phyloP scores from a whole-genome alignment of 208 protist species.

The Crithidia bombi region DNA sequence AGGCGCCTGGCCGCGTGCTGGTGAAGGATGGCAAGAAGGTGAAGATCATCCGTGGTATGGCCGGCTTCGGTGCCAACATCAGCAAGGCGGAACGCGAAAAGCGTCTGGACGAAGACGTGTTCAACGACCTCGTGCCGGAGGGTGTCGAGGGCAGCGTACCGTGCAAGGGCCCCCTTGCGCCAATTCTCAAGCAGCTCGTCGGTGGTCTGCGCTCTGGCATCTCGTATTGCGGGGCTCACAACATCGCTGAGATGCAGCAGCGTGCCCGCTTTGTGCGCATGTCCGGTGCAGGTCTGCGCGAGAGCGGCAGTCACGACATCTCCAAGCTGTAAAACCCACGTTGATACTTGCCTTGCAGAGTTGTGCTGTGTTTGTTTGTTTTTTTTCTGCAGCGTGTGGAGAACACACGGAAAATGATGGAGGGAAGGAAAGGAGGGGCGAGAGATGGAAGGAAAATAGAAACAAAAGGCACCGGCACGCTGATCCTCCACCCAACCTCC shows the following conservation, averaged over 20 bases:
- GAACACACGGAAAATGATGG: too few species aligned
- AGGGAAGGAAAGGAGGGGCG: too few species aligned
- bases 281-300: slow-evolving; percentile 76
- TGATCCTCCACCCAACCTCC: not conserved
- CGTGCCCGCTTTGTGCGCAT: slow-evolving; percentile 86
- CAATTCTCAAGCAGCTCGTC: slow-evolving; percentile 86
- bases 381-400: too few species aligned
- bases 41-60: slow-evolving; percentile 93
- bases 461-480: too few species aligned
- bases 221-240: slow-evolving; percentile 88
- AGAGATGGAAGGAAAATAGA: too few species aligned
- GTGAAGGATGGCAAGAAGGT: slow-evolving; percentile 93
- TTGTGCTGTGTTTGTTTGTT: not conserved
- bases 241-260: slow-evolving; percentile 82
- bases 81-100: slow-evolving; percentile 90
- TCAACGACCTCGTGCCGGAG: slow-evolving; percentile 88
- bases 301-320: slow-evolving; percentile 91
- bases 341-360: too few species aligned
- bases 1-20: slow-evolving; percentile 84
- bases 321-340: slow-evolving; percentile 78
- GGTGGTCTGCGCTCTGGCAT: slow-evolving; percentile 90
- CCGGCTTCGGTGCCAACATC: slow-evolving; percentile 90
- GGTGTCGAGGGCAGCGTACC: slow-evolving; percentile 90
- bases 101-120: slow-evolving; percentile 81
- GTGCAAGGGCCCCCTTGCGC: slow-evolving; percentile 77